These are phyloP conservation scores for Lactarius evosmus DNA, from an alignment of 768 basidiomycete genomes.

Conservation along the genomic window DNA sequence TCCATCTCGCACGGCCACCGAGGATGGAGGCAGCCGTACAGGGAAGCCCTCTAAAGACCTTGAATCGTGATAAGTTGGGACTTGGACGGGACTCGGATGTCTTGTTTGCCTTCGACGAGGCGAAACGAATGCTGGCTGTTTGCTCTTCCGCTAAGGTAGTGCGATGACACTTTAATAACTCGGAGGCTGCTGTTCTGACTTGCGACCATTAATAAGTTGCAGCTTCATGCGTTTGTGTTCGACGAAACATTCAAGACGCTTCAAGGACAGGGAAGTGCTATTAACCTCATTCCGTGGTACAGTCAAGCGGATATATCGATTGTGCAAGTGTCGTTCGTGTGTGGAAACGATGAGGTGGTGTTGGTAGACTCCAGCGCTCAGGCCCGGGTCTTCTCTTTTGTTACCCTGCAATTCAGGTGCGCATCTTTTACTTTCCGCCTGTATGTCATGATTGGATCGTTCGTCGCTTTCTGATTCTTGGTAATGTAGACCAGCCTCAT, in stretches of 20 bases:
- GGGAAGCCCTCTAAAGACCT: not conserved
- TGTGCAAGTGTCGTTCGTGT: constrained; percentile 42
- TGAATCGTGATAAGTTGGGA: constrained; percentile 49
- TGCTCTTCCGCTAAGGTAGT: constrained; percentile 44
- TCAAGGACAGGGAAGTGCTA: constrained; percentile 40
- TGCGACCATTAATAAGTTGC: constrained; percentile 26
- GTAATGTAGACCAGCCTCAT: constrained; percentile 41
- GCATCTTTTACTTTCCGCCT: constrained; percentile 5
- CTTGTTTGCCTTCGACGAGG: constrained; percentile 50
- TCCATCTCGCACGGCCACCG: constrained; percentile 1
- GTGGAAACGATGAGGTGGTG: constrained; percentile 50
- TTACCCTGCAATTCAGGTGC: constrained; percentile 53
- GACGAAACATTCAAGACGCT: constrained; percentile 30
- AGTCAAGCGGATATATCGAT: constrained; percentile 30
- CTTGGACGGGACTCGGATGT: constrained; percentile 32
- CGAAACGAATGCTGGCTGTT: constrained; percentile 46
- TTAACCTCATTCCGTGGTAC: constrained; percentile 47
- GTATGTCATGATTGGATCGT: no score
- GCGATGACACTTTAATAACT: not conserved
- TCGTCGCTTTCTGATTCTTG: not conserved
- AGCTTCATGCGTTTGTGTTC: constrained; percentile 42
- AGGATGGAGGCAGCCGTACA: not conserved
- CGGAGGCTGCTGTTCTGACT: not conserved
- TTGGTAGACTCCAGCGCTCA: constrained; percentile 44
- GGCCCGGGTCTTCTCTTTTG: constrained; percentile 27